phyloP scores from a whole-genome alignment of 352 stramenopile species.

The Phytophthora podocarpi region DNA sequence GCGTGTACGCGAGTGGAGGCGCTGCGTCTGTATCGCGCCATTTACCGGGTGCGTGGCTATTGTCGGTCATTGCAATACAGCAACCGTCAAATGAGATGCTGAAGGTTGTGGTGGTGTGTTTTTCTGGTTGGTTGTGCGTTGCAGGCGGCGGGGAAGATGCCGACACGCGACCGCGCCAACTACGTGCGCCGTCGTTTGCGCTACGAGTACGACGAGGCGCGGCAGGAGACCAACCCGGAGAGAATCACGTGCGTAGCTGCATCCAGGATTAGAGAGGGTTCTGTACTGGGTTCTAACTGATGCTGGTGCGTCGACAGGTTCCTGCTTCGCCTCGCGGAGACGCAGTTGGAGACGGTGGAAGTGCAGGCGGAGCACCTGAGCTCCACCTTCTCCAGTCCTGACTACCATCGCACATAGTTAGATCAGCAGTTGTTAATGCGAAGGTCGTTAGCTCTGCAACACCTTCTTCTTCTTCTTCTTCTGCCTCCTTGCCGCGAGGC shows the following conservation, averaged over 20 bases:
- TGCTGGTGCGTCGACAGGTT: slow-evolving; percentile 38
- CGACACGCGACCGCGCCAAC: slow-evolving; percentile 59
- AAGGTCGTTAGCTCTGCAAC: no score
- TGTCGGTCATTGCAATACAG: background rate
- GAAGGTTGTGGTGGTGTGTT: background rate
- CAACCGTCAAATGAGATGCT: background rate
- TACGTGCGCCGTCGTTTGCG: slow-evolving; percentile 75
- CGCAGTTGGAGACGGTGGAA: slow-evolving; percentile 77
- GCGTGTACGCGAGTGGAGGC: slow-evolving; percentile 39
- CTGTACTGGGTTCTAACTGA: slow-evolving; percentile 8
- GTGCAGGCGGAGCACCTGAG: slow-evolving; percentile 71
- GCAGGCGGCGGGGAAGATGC: slow-evolving; percentile 71
- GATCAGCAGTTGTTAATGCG: no score
- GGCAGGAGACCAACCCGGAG: slow-evolving; percentile 55
- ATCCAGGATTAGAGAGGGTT: no score
- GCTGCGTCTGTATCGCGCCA: slow-evolving; percentile 71
- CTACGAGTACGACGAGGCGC: slow-evolving; percentile 71
- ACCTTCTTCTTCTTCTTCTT: no score
- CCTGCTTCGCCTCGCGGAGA: slow-evolving; percentile 71
- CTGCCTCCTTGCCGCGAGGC: no score
- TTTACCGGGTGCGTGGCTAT: slow-evolving; percentile 62
- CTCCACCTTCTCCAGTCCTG: slow-evolving; percentile 61
- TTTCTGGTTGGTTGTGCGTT: background rate
- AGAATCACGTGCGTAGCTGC: slow-evolving; percentile 55
- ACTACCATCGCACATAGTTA: slow-evolving; percentile 61